phyloP scores from a whole-genome alignment of 1,284 basidiomycete species.

The Cryptococcus depauperatus region DNA sequence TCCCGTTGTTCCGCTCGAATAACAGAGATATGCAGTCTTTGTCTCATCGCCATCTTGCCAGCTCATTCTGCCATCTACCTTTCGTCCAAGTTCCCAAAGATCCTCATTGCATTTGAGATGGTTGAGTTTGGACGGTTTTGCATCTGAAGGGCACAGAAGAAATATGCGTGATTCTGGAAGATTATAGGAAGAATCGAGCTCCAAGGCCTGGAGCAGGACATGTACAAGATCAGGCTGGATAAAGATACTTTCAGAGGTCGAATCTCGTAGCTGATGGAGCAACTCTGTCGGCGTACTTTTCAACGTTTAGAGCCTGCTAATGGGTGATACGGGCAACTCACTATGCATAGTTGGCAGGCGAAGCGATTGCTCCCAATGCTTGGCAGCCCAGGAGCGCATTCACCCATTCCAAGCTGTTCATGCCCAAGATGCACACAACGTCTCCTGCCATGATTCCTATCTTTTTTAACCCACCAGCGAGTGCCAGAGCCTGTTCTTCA shows the following conservation, averaged over 20 bases:
- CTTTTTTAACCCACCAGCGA: constrained; percentile 52
- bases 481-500: constrained; percentile 52
- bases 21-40: constrained; percentile 52
- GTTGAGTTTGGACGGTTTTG: constrained; percentile 12
- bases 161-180: constrained; percentile 20
- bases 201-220: constrained; percentile 20
- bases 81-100: constrained; percentile 14
- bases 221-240: constrained; percentile 51
- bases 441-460: constrained; percentile 30
- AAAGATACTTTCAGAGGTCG: constrained; percentile 52
- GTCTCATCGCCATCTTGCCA: constrained; percentile 15
- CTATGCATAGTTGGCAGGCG: constrained; percentile 39
- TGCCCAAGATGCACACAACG: constrained; percentile 36
- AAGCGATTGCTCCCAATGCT: constrained; percentile 29
- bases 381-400: constrained; percentile 54
- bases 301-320: not conserved
- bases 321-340: constrained; percentile 35
- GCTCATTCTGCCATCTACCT: constrained; percentile 8
- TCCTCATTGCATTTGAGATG: constrained; percentile 17
- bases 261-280: constrained; percentile 48
- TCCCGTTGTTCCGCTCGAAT: constrained; percentile 54
- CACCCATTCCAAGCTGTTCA: constrained; percentile 59
- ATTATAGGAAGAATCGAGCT: constrained; percentile 10
- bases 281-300: constrained; percentile 38
- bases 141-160: constrained; percentile 21